Evolutionary conservation across 257 asterid genomes (phyloP).

Genomic region (Sherardia arvensis): DNA sequence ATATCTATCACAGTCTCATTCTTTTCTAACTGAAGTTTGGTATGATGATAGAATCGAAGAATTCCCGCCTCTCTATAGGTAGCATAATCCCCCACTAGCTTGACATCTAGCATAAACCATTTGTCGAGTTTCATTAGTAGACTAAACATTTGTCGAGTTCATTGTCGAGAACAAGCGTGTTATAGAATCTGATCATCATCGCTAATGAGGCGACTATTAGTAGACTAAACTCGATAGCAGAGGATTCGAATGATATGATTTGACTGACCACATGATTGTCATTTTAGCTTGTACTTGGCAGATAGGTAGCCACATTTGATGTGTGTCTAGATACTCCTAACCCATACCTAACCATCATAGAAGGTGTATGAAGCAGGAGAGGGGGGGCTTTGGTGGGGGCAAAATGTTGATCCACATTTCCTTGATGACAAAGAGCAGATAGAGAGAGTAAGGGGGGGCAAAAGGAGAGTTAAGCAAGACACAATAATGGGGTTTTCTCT

Average conservation of each 20-base stretch:
- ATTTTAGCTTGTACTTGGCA: neutral
- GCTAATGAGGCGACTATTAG: neutral
- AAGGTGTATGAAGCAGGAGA: neutral
- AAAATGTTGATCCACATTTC: slow-evolving; percentile 15
- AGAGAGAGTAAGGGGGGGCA: neutral
- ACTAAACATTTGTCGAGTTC: too few species aligned
- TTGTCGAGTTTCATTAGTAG: neutral
- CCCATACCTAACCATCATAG: slow-evolving; percentile 19
- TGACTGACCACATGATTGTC: neutral
- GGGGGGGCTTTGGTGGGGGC: slow-evolving; percentile 8
- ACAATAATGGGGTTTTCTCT: slow-evolving; percentile 30
- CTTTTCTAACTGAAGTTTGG: neutral
- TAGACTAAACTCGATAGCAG: neutral
- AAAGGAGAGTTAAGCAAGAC: slow-evolving; percentile 27
- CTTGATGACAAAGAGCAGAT: slow-evolving; percentile 1
- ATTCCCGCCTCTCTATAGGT: neutral
- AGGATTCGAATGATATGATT: neutral
- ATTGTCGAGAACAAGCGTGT: neutral
- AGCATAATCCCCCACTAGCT: neutral
- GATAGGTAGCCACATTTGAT: slow-evolving; percentile 3
- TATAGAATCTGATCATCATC: neutral
- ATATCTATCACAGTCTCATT: neutral
- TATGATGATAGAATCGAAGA: neutral
- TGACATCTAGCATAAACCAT: neutral
- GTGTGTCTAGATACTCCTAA: slow-evolving; percentile 29